phyloP scores from a whole-genome alignment of 768 basidiomycete genomes.

The Melanogaster broomeanus region DNA sequence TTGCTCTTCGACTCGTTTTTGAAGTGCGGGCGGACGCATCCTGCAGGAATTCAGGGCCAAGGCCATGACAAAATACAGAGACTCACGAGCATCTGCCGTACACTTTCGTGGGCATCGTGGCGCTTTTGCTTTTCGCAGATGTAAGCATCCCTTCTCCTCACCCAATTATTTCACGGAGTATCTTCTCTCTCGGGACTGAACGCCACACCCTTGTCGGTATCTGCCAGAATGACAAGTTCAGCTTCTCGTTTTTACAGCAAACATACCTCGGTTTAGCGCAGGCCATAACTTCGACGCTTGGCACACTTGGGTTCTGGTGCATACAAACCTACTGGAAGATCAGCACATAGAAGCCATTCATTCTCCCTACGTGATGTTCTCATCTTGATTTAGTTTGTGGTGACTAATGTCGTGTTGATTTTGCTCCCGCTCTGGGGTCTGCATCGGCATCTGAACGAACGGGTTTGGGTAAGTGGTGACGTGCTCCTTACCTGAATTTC shows the following conservation, averaged over 20 bases:
- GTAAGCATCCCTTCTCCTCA: too few species aligned
- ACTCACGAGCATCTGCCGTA: too few species aligned
- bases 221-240: slow-evolving; percentile 80
- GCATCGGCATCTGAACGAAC: slow-evolving; percentile 80
- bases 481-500: neutral
- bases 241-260: slow-evolving; percentile 78
- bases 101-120: too few species aligned
- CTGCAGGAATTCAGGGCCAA: too few species aligned
- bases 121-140: too few species aligned
- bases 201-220: slow-evolving; percentile 78
- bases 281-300: slow-evolving; percentile 70
- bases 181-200: slow-evolving; percentile 60
- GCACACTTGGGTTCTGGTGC: slow-evolving; percentile 82
- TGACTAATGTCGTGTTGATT: slow-evolving; percentile 76
- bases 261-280: slow-evolving; percentile 77
- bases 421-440: slow-evolving; percentile 85
- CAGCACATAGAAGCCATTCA: slow-evolving; percentile 75
- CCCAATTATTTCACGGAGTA: neutral
- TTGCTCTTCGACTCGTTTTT: too few species aligned
- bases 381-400: slow-evolving; percentile 54
- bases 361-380: neutral
- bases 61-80: too few species aligned
- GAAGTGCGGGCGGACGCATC: too few species aligned
- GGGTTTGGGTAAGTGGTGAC: slow-evolving; percentile 58
- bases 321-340: slow-evolving; percentile 80